phyloP scores from a whole-genome alignment of 1,284 basidiomycete species.

The Rhodotorula mucilaginosa region DNA sequence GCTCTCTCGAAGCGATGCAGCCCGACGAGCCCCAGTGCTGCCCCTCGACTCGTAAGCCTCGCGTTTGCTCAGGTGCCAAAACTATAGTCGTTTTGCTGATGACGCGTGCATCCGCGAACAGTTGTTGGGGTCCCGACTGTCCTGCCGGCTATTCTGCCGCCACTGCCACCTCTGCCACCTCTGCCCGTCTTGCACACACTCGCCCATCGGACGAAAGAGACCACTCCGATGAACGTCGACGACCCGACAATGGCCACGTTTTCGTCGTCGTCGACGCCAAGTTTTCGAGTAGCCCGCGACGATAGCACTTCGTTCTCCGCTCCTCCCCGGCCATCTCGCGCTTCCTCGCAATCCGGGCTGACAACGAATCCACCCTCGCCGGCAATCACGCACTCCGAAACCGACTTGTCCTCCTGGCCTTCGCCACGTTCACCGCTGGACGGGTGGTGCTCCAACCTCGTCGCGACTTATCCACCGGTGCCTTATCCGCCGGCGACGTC shows the following conservation, averaged over 20 bases:
- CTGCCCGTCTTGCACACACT: background rate
- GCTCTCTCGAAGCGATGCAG: background rate
- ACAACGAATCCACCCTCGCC: background rate
- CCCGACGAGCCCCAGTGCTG: background rate
- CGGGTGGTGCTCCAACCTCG: background rate
- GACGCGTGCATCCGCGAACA: background rate
- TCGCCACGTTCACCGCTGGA: constrained; percentile 11
- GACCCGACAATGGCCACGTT: background rate
- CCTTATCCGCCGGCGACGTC: constrained; percentile 6
- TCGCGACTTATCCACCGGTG: constrained; percentile 15
- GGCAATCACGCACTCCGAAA: background rate
- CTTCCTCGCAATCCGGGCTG: background rate
- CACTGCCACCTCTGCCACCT: background rate
- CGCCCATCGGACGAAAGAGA: background rate
- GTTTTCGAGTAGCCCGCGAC: background rate
- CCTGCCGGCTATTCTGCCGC: constrained; percentile 6
- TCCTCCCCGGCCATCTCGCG: background rate
- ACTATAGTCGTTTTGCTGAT: background rate
- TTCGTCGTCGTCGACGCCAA: background rate
- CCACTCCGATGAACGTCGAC: background rate
- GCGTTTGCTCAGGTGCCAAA: background rate
- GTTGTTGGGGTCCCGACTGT: background rate
- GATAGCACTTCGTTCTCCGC: background rate
- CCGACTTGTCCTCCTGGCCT: constrained; percentile 13
- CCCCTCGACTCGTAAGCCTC: no score